Base-by-base conservation (phyloP, 192 early-diverging fungal species). In the Coemansia sp. region DNA sequence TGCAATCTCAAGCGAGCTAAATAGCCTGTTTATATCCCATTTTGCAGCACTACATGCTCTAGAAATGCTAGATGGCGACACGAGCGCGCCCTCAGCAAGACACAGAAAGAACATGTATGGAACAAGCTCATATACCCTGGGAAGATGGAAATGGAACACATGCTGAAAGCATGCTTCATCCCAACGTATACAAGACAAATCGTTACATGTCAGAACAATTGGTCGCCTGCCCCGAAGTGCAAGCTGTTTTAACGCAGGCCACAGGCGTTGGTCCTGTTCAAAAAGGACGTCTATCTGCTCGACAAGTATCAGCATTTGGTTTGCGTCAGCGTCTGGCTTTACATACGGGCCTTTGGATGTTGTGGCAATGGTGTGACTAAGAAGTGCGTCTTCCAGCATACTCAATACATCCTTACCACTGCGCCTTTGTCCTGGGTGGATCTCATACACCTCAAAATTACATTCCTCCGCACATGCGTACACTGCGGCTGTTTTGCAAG, bases 231-330 rank as follows among this genome's bases (percentile, higher is more conserved):
- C 90, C 49, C 85, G 88, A 43, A 87, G 81, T 15, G 91, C 84
- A 39, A 95, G 70, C 46, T 85, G 82, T 60, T 85, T 82, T 10
- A 95, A 83, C 1, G 87, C 88, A 1, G 85, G 68, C 91, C 92
- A 93, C 41, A 94, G 89, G 4, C 90, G 89, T 46, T 88, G 89
- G 67, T 95, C 94, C 26, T 90, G 86, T 41, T 94, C 90, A 84
- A 88, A 93, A 7, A 94, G 66, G 12, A 94, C 76, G 67, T 95
- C 94, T 1, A 89, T 89, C 40, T 95, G 90, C 67, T 95, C 94
- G 26, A 95, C 78, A n/a, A 95, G 72, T 21, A 95, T 86, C 41
- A 95, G 71, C 62, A 88, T 84, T 58, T 91, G 88, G 63, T 66
- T 83, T 48, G 63, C 15, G 2, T 59, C 41, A 16, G 22, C 63